phyloP scores from a whole-genome alignment of 805 yeast genomes.

The Candida alai region DNA sequence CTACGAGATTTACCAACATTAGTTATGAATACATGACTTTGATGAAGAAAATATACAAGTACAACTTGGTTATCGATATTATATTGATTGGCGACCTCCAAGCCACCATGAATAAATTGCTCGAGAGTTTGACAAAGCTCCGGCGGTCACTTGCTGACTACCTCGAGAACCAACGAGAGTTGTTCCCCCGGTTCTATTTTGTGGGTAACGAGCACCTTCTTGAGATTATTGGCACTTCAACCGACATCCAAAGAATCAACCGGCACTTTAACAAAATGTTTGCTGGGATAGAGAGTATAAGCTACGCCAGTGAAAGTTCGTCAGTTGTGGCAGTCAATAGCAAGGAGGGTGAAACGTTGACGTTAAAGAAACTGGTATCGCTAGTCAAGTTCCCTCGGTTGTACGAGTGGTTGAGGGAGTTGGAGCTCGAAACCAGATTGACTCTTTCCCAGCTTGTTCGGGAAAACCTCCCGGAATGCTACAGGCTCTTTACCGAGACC shows the following conservation, averaged over 20 bases:
- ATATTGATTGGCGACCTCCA: constrained; percentile 47
- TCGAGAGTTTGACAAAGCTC: constrained; percentile 55
- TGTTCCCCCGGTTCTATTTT: constrained; percentile 80
- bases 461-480: constrained; percentile 22
- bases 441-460: constrained; percentile 41
- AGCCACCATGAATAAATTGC: constrained; percentile 43
- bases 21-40: constrained; percentile 57
- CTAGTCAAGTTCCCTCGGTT: constrained; percentile 39
- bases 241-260: constrained; percentile 44
- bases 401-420: constrained; percentile 56
- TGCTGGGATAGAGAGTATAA: constrained; percentile 51
- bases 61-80: constrained; percentile 53
- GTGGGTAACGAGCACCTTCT: constrained; percentile 87
- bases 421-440: constrained; percentile 52
- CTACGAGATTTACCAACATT: constrained; percentile 58
- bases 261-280: constrained; percentile 70
- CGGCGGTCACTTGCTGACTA: constrained; percentile 69
- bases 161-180: constrained; percentile 71
- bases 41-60: constrained; percentile 46
- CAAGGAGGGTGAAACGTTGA: constrained; percentile 59
- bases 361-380: constrained; percentile 41
- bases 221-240: constrained; percentile 70
- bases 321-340: constrained; percentile 50
- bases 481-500: constrained; percentile 2
- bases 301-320: constrained; percentile 26